A percentile compares a stretch with the other conserved stretches of the same genome.
These are phyloP conservation scores for Gynostemma pentaphyllum DNA, from an alignment of 306 rosid species.

Conservation along the genomic window DNA sequence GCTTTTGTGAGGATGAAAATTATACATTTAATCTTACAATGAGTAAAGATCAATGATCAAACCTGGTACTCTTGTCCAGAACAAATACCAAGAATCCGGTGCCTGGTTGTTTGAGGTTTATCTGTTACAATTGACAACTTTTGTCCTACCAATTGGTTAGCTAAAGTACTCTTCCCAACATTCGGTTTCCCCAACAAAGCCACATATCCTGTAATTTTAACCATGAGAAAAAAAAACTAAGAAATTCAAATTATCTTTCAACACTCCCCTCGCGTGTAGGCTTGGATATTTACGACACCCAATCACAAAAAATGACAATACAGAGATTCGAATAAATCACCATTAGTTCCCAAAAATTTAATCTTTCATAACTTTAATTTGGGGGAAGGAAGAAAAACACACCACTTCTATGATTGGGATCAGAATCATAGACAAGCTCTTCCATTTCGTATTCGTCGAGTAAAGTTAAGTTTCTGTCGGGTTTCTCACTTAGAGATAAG, in stretches of 20 bases:
- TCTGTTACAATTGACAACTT: constrained; percentile 88
- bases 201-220: constrained; percentile 55
- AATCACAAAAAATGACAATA: no score
- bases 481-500: constrained; percentile 73
- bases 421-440: constrained; percentile 37
- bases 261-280: no score
- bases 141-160: constrained; percentile 91
- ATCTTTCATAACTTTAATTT: no score
- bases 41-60: constrained; percentile 29
- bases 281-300: no score
- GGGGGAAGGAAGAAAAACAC: constrained; percentile 3
- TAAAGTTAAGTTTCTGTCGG: constrained; percentile 57
- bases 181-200: constrained; percentile 93
- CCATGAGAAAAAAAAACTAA: background rate
- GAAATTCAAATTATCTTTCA: background rate
- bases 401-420: constrained; percentile 77
- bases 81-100: constrained; percentile 90
- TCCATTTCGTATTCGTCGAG: constrained; percentile 75
- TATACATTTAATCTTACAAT: background rate
- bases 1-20: constrained; percentile 9
- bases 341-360: no score
- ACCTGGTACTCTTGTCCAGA: constrained; percentile 89
- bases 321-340: no score
- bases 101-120: constrained; percentile 96
- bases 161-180: constrained; percentile 92